Evolutionary conservation across 768 basidiomycete genomes (phyloP).

Genomic region (Mycena sanguinolenta): DNA sequence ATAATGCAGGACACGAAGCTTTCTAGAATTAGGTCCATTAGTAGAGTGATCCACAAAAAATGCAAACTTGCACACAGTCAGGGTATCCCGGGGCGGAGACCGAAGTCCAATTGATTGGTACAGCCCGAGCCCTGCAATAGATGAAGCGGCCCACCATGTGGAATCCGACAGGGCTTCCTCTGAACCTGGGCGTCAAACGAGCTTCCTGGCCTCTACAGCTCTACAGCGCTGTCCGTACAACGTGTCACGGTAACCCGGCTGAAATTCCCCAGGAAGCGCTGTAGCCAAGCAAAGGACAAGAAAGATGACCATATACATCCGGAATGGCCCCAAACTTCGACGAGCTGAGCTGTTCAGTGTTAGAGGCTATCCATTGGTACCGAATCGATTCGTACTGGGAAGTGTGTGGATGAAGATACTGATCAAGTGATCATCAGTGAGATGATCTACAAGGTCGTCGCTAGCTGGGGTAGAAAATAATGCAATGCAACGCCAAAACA

Average conservation of each 20-base stretch:
- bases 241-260: too few relatives aligned
- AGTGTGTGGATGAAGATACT: neutral
- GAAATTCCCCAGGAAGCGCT: neutral
- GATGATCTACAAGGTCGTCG: too few relatives aligned
- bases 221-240: neutral
- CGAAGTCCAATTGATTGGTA: neutral
- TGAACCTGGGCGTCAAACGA: neutral
- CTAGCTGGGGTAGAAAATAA: neutral
- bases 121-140: neutral
- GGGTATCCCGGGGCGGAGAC: neutral
- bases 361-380: too few relatives aligned
- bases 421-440: neutral
- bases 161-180: neutral
- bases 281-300: neutral
- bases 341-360: too few relatives aligned
- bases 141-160: too few relatives aligned
- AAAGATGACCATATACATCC: too few relatives aligned
- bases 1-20: neutral
- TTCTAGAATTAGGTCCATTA: neutral
- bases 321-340: too few relatives aligned
- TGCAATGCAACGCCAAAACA: slow-evolving; percentile 4
- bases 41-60: neutral
- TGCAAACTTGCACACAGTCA: too few relatives aligned
- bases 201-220: slow-evolving; percentile 3
- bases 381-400: neutral